A percentile compares a stretch with the other conserved stretches of the same genome.
Evolutionary conservation across 495 filamentous ascomycete species (phyloP).

Genomic region (Aspergillus cavernicola): DNA sequence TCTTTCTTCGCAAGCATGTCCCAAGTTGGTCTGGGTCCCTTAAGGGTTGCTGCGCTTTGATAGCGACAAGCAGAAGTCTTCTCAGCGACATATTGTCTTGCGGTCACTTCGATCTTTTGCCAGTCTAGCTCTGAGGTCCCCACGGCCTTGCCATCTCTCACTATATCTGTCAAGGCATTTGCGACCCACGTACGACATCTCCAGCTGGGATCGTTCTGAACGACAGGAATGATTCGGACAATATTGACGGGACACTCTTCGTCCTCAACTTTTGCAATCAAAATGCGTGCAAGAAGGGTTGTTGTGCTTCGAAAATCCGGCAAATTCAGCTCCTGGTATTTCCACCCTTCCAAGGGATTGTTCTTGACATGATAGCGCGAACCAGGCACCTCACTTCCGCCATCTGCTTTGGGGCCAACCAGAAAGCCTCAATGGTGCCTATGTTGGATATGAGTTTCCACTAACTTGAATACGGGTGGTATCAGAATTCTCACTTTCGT

Average conservation of each 20-base stretch:
- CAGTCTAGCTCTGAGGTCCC: constrained; percentile 34
- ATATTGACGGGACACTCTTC: neutral
- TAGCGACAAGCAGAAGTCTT: constrained; percentile 30
- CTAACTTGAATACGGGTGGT: no score
- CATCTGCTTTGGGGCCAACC: no score
- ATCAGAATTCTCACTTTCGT: no score
- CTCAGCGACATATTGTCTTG: constrained; percentile 33
- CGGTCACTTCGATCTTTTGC: constrained; percentile 25
- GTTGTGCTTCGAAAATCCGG: neutral
- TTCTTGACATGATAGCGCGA: no score
- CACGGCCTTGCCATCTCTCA: constrained; percentile 27
- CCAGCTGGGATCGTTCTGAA: neutral
- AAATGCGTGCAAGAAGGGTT: neutral
- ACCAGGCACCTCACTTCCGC: no score
- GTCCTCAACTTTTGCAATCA: neutral
- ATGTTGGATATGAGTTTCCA: no score
- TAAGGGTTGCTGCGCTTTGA: constrained; percentile 22
- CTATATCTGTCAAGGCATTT: constrained; percentile 19
- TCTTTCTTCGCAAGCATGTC: constrained; percentile 33
- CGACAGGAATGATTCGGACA: neutral
- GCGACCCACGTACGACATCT: neutral
- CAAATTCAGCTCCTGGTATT: neutral
- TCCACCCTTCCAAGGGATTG: no score
- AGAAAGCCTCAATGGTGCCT: no score
- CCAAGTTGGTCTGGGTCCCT: constrained; percentile 33